These are phyloP conservation scores for Aphelidium insulamus DNA, from an alignment of 371 early-diverging fungal species.

Conservation along the genomic window DNA sequence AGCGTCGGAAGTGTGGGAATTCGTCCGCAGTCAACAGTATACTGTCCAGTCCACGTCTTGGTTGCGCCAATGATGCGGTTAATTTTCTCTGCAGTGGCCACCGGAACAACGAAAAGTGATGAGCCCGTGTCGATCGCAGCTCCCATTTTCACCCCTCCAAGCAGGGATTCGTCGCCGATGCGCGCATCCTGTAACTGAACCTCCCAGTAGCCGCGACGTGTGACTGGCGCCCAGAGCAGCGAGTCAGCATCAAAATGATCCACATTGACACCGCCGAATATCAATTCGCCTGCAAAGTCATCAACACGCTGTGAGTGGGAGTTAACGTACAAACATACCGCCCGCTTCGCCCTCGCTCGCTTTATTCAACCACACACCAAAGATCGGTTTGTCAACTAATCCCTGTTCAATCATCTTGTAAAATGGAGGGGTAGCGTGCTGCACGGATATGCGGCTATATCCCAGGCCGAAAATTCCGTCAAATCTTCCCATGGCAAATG, in stretches of 20 bases:
- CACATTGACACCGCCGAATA: constrained; percentile 54
- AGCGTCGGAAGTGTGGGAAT: constrained; percentile 47
- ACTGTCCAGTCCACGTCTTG: constrained; percentile 74
- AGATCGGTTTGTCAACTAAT: constrained; percentile 50
- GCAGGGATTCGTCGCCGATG: constrained; percentile 37
- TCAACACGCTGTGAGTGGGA: too few relatives aligned
- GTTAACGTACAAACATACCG: constrained; percentile 1
- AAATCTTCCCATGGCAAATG: constrained; percentile 65
- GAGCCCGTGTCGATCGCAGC: constrained; percentile 68
- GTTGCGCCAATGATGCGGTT: constrained; percentile 67
- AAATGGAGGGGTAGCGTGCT: constrained; percentile 69
- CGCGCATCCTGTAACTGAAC: constrained; percentile 45
- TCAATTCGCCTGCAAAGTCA: constrained; percentile 52
- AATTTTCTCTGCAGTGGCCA: constrained; percentile 48
- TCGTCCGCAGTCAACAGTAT: constrained; percentile 43
- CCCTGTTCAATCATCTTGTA: constrained; percentile 59
- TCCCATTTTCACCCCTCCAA: constrained; percentile 23
- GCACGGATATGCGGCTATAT: constrained; percentile 69
- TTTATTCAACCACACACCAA: constrained; percentile 56
- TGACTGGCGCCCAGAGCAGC: constrained; percentile 52
- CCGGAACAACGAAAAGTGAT: constrained; percentile 51
- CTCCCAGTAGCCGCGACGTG: constrained; percentile 86
- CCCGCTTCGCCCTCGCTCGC: constrained; percentile 13
- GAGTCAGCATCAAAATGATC: constrained; percentile 45
- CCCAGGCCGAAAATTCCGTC: constrained; percentile 85